These are phyloP conservation scores for Blastobotrys illinoisensis DNA, from an alignment of 1,139 yeast species.

Conservation along the genomic window DNA sequence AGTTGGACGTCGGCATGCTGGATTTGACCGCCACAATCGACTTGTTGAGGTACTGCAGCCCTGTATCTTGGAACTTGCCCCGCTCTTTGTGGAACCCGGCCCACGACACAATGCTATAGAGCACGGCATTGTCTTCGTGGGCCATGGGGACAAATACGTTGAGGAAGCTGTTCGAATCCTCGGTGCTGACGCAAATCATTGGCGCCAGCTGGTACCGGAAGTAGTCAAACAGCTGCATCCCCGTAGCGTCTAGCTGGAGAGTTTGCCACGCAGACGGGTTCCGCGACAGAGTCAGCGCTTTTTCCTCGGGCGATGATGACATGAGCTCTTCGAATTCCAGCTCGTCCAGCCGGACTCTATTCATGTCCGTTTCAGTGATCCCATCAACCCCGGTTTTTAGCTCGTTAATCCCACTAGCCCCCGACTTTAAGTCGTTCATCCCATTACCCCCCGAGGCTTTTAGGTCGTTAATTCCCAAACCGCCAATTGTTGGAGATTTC, in stretches of 20 bases:
- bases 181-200: conserved; percentile 61
- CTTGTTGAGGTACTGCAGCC: conserved; percentile 30
- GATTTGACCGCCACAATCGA: conserved; percentile 25
- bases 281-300: conserved; percentile 6
- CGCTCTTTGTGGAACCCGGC: conserved; percentile 60
- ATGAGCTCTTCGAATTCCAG: not conserved
- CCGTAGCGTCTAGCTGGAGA: conserved; percentile 39
- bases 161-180: conserved; percentile 59
- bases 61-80: conserved; percentile 37
- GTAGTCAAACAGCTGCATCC: conserved; percentile 53
- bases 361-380: not conserved
- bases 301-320: conserved; percentile 1
- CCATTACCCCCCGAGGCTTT: too few species aligned
- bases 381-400: too few species aligned
- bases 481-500: too few species aligned
- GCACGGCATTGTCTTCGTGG: conserved; percentile 57
- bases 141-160: conserved; percentile 78
- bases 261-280: conserved; percentile 17
- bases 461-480: not conserved
- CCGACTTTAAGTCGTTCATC: too few species aligned
- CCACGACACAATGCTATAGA: conserved; percentile 72
- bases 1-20: conserved; percentile 22
- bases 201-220: conserved; percentile 56
- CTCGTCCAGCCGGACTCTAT: too few species aligned
- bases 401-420: too few species aligned